These are phyloP conservation scores for Chloridella minuta DNA, from an alignment of 352 stramenopile species.

Conservation along the genomic window DNA sequence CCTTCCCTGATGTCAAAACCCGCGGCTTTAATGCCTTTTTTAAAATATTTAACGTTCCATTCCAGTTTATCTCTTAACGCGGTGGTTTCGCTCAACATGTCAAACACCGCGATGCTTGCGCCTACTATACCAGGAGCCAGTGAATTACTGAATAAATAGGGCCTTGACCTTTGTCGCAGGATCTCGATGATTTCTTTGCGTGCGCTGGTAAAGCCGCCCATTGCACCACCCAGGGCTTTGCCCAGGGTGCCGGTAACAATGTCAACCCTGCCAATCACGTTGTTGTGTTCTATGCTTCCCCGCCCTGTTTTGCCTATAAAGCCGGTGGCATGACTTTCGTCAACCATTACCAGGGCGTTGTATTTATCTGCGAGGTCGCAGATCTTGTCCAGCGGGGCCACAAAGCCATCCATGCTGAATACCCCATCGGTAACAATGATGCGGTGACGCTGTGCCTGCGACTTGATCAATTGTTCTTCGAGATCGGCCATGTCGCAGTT, in stretches of 20 bases:
- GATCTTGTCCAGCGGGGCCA: slow-evolving; percentile 39
- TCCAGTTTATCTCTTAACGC: background rate
- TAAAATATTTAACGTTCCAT: slow-evolving; percentile 12
- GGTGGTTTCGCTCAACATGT: slow-evolving; percentile 34
- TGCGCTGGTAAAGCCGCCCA: slow-evolving; percentile 54
- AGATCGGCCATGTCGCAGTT: slow-evolving; percentile 59
- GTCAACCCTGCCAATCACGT: slow-evolving; percentile 44
- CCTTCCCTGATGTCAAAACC: slow-evolving; percentile 18
- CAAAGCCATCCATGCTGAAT: slow-evolving; percentile 70
- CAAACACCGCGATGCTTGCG: slow-evolving; percentile 55
- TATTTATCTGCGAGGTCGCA: slow-evolving; percentile 52
- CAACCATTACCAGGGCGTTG: slow-evolving; percentile 55
- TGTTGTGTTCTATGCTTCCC: slow-evolving; percentile 55
- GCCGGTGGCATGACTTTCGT: slow-evolving; percentile 61
- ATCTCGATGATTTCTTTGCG: slow-evolving; percentile 53
- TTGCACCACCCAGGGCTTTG: slow-evolving; percentile 57
- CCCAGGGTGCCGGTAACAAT: slow-evolving; percentile 68
- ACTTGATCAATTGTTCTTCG: slow-evolving; percentile 44
- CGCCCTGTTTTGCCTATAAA: slow-evolving; percentile 57
- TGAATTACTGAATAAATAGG: slow-evolving; percentile 67
- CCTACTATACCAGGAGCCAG: slow-evolving; percentile 55
- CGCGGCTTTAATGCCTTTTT: slow-evolving; percentile 7
- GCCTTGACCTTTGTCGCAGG: slow-evolving; percentile 44
- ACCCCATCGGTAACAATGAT: slow-evolving; percentile 62
- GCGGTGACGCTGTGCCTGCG: slow-evolving; percentile 46